Evolutionary conservation across 129 eudicot genomes (phyloP), one percentile per base, ranked within the genome.

Genomic region (Lactuca sativa): DNA sequence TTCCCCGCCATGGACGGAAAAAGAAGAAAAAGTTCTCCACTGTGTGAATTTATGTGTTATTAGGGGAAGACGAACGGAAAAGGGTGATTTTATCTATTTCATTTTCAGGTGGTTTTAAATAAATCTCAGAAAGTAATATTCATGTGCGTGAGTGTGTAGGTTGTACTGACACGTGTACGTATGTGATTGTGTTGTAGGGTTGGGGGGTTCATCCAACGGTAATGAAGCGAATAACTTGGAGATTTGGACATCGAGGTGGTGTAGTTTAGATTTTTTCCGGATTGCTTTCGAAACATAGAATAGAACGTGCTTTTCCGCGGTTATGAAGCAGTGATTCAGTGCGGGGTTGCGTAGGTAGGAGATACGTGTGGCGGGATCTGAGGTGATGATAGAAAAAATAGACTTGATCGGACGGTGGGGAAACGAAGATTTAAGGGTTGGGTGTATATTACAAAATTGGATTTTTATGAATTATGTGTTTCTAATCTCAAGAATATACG

Each of bases 1-100:
- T 81, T 73, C 73, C 79, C 81, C 79, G 85, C 90, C 97, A 88
- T 92, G 51, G 67, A 56, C 59, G 58, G 74, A 56, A 47, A 13
- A 53, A 14, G 68, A 33, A 60, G 48, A 37, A 56, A 56, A 15
- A 9, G 3, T 13, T 17, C 56, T 53, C 6, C 18, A 11, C 69
- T 32, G 40, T 48, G 66, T 18, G 11, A 15, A 11, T 3, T 3
- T 56, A 11, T 43, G 52, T 47, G 52, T 57, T 14, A 58, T 3
- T n/a, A 57, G 47, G 54, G 64, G 6, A 37, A 66, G 67, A 44
- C 14, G 62, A 58, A 44, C 15, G 48, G 41, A 58, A 72, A 33
- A 25, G 36, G 48, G 61, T 2, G 36, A 49, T 36, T 60, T 53
- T 77, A 77, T 77, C 81, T 77, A 17, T 62, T 77, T 21, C 21